Percentiles rank a stretch among this genome's conserved stretches.
Conservation (phyloP, 768 basidiomycete genomes). For the Russula abietina region DNA sequence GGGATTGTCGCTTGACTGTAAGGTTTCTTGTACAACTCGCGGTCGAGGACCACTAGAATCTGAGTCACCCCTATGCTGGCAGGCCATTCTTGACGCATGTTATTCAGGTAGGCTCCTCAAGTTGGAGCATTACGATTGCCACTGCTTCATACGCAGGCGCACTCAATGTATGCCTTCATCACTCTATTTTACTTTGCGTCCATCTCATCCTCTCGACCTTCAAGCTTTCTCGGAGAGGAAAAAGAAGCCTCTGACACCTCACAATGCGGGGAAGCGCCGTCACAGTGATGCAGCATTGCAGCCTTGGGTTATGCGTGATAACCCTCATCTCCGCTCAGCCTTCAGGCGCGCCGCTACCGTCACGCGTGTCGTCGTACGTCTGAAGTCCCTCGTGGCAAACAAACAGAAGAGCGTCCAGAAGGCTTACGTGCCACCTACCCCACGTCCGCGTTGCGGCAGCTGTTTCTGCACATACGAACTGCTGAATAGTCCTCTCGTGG, state of each 20-base stretch:
- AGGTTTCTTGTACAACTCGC: background rate
- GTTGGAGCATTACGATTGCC: constrained; percentile 24
- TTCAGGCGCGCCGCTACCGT: background rate
- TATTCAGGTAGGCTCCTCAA: constrained; percentile 24
- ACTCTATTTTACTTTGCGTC: background rate
- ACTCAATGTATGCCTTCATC: background rate
- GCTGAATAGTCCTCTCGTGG: constrained; percentile 6
- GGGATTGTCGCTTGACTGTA: constrained; percentile 23
- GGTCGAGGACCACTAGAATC: background rate
- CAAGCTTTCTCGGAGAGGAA: background rate
- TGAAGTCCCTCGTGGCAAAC: background rate
- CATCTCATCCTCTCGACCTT: background rate
- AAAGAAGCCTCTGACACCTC: background rate
- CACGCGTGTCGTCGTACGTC: background rate
- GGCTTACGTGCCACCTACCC: background rate
- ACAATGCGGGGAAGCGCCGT: background rate
- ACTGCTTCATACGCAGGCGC: constrained; percentile 5
- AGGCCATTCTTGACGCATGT: constrained; percentile 27
- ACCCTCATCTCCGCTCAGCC: background rate
- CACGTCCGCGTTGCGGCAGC: background rate
- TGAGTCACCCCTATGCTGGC: too few relatives aligned
- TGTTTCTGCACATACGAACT: background rate
- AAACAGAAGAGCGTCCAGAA: background rate
- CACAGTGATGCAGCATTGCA: background rate
- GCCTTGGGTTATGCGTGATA: background rate